A percentile compares a stretch with the other conserved stretches of the same genome.
Conservation (phyloP, 2,329 filamentous ascomycete species). For the Cercospora brassicicola region DNA sequence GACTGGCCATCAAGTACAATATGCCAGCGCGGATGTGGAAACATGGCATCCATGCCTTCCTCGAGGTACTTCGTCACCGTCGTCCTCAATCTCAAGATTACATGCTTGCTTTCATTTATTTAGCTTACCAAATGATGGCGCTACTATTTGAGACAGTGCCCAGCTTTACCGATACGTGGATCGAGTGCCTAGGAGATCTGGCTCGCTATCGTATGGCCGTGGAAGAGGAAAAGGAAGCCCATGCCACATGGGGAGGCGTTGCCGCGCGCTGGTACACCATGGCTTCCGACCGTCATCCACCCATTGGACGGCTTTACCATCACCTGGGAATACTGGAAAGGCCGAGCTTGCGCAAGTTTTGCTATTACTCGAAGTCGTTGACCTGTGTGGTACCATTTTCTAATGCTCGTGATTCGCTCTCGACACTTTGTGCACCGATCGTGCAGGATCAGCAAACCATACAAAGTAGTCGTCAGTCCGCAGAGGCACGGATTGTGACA, state of each 20-base stretch:
- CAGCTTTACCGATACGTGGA: constrained; percentile 83
- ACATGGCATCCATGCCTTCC: constrained; percentile 68
- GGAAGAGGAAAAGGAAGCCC: constrained; percentile 70
- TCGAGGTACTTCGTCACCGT: constrained; percentile 61
- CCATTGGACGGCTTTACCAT: constrained; percentile 78
- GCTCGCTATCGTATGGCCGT: constrained; percentile 88
- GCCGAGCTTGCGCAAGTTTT: constrained; percentile 70
- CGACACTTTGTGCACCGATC: constrained; percentile 62
- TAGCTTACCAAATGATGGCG: constrained; percentile 87
- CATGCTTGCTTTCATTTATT: constrained; percentile 87
- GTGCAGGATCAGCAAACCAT: constrained; percentile 42
- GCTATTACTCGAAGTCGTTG: constrained; percentile 69
- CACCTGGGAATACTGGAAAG: constrained; percentile 78
- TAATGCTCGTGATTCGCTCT: constrained; percentile 67
- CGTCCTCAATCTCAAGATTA: constrained; percentile 78
- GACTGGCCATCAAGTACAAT: constrained; percentile 74
- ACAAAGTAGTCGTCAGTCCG: constrained; percentile 41
- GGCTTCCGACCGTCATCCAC: constrained; percentile 73
- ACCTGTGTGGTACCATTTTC: constrained; percentile 67
- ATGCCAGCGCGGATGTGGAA: constrained; percentile 96
- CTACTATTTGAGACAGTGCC: constrained; percentile 82
- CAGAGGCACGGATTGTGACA: constrained; percentile 64
- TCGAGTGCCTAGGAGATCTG: constrained; percentile 86
- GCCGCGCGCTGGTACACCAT: constrained; percentile 81
- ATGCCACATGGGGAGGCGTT: constrained; percentile 77